Percentiles rank a stretch among this genome's conserved stretches.
phyloP scores from a whole-genome alignment of 345 rosid genomes.

The Populus deltoides region DNA sequence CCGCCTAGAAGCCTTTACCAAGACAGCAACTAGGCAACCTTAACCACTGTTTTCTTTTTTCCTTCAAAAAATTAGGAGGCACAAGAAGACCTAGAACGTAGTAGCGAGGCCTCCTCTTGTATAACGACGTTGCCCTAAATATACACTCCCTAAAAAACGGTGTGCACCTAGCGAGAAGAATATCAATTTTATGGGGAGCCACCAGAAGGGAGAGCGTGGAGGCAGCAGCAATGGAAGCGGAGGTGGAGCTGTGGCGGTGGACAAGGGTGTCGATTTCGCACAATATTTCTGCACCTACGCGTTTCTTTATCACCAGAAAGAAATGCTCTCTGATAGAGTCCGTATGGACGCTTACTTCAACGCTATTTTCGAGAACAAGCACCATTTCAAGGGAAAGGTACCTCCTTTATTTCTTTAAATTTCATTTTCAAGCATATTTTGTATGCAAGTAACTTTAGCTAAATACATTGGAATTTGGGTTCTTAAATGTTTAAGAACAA shows the following conservation, averaged over 20 bases:
- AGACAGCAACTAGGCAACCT: too few relatives aligned
- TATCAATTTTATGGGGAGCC: constrained; percentile 48
- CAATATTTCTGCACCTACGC: constrained; percentile 87
- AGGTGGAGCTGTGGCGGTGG: constrained; percentile 39
- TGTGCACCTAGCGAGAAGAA: neutral
- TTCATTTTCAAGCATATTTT: neutral
- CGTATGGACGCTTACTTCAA: constrained; percentile 96
- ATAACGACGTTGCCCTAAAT: neutral
- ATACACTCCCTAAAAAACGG: neutral
- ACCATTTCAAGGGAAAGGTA: constrained; percentile 86
- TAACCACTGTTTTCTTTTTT: too few relatives aligned
- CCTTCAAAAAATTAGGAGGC: too few relatives aligned
- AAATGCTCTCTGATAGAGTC: constrained; percentile 95
- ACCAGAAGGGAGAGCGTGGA: constrained; percentile 34
- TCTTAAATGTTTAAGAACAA: neutral
- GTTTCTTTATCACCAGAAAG: constrained; percentile 92
- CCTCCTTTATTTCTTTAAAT: neutral
- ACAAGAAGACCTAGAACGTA: too few relatives aligned
- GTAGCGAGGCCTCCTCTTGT: neutral
- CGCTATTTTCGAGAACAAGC: constrained; percentile 70
- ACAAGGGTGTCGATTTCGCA: constrained; percentile 87
- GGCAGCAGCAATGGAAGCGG: constrained; percentile 33
- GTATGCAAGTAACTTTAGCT: neutral
- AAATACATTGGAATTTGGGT: neutral
- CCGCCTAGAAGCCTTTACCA: too few relatives aligned